These are phyloP conservation scores for Durotheca rogersii DNA, from an alignment of 495 filamentous ascomycete genomes.

Conservation along the genomic window DNA sequence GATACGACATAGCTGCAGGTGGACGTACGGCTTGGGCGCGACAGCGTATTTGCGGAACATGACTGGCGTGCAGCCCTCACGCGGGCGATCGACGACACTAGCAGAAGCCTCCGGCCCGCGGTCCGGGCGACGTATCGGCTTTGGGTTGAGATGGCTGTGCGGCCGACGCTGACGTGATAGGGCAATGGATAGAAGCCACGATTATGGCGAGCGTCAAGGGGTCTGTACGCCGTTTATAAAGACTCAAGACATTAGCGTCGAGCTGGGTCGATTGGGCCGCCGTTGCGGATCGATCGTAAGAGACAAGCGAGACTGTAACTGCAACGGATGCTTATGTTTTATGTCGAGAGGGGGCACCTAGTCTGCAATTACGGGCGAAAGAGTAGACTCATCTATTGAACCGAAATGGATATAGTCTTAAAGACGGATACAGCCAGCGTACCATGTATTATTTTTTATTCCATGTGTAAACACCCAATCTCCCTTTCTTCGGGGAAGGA, in stretches of 20 bases:
- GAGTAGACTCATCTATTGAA: neutral
- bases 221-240: conserved; percentile 32
- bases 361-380: too few species aligned
- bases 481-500: neutral
- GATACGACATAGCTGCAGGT: conserved; percentile 34
- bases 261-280: conserved; percentile 32
- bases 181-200: conserved; percentile 31
- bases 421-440: too few species aligned
- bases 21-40: conserved; percentile 32
- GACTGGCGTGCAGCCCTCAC: conserved; percentile 27
- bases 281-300: conserved; percentile 22
- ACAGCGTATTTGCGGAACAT: conserved; percentile 27
- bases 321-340: too few species aligned
- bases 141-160: conserved; percentile 32
- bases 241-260: conserved; percentile 28
- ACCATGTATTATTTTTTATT: too few species aligned
- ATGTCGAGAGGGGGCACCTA: too few species aligned
- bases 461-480: too few species aligned
- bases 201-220: conserved; percentile 37
- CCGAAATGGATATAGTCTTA: too few species aligned
- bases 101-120: conserved; percentile 8
- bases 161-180: conserved; percentile 32
- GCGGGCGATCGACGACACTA: conserved; percentile 19
- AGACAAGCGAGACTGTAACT: too few species aligned
- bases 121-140: conserved; percentile 27